Evolutionary conservation across 1,284 basidiomycete species (phyloP), one percentile per base, ranked within the genome.

Genomic region (Vanrija pseudolonga): DNA sequence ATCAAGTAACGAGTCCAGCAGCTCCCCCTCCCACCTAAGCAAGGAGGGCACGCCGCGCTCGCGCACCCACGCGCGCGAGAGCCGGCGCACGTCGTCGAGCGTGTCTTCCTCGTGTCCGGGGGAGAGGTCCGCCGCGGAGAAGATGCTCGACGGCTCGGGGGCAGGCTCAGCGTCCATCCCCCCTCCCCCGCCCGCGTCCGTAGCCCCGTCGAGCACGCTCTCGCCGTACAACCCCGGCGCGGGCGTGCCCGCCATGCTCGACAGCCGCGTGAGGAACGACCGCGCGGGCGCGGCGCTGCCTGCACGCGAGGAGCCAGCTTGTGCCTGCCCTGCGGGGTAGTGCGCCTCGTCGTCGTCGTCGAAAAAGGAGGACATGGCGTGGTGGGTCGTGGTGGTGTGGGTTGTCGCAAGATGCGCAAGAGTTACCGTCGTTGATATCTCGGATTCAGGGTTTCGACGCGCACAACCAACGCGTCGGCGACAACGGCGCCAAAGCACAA

Each of bases 11-110:
- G 79, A 76, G 18, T 84, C 82, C 41, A 95, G 78, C 18, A 94
- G 75, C 46, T 84, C 83, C 54, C 88, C 89, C 61, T 90, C 86
- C 45, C 85, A 85, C 3, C 83, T 81, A 44, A 92, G 79, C 36
- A 95, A 81, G 61, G 90, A 89, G 2, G 87, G 88, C 4, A 88
- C 84, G 57, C 90, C 85, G 49, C 91, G 78, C 68, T 95, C 91
- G 74, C 89, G 87, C 77, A 87, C 85, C 90, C 90, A 93, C 53
- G 87, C 85, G 45, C 86, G 80, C 48, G 84, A 85, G 45, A 95
- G 59, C 20, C 59, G 56, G 40, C 60, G 59, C 15, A 76, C 63
- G 48, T 76, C 73, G 50, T 71, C 67, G 43, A 69, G 51, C 28
- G 67, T 63, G 19, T 58, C 64, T 24, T 67, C 64, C 4, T 71